A percentile compares a stretch with the other conserved stretches of the same genome.
These are phyloP conservation scores for Aspergillus unguis DNA, from an alignment of 2,329 filamentous ascomycete species.

Conservation along the genomic window DNA sequence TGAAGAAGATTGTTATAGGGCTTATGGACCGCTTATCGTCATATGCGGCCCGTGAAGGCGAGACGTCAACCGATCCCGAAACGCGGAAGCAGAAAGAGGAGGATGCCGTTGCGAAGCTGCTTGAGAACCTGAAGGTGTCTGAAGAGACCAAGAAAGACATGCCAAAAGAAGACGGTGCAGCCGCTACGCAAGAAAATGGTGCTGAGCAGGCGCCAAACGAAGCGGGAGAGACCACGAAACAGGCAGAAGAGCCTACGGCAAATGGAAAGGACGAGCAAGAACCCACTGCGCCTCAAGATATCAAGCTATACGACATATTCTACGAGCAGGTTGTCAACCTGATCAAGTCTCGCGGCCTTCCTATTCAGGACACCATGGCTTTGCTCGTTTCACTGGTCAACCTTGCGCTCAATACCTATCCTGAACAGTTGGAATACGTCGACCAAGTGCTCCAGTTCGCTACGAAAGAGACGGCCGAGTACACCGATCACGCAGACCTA, in stretches of 20 bases:
- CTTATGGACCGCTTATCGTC: conserved; percentile 94
- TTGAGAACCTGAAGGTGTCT: conserved; percentile 70
- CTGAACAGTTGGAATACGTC: conserved; percentile 86
- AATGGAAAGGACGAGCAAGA: conserved; percentile 38
- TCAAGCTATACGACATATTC: conserved; percentile 95
- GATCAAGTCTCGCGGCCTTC: conserved; percentile 83
- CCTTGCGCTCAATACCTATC: conserved; percentile 92
- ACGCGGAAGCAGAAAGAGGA: conserved; percentile 76
- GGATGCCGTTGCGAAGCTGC: conserved; percentile 71
- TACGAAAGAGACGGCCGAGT: conserved; percentile 78
- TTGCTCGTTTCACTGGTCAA: conserved; percentile 91
- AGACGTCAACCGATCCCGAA: conserved; percentile 65
- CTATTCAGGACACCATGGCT: conserved; percentile 92
- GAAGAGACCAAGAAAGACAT: conserved; percentile 53
- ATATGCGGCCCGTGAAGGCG: conserved; percentile 86
- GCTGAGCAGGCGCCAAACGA: conserved; percentile 34
- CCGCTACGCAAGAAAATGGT: conserved; percentile 34
- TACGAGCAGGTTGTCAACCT: conserved; percentile 93
- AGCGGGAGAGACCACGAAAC: conserved; percentile 20
- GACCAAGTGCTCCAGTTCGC: conserved; percentile 91
- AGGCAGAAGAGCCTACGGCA: conserved; percentile 26
- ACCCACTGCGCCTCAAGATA: conserved; percentile 52
- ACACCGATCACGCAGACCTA: conserved; percentile 90
- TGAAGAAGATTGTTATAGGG: conserved; percentile 97
- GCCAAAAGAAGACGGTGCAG: conserved; percentile 30